Conservation (phyloP, 1,284 basidiomycete genomes). For the Naganishia albida region DNA sequence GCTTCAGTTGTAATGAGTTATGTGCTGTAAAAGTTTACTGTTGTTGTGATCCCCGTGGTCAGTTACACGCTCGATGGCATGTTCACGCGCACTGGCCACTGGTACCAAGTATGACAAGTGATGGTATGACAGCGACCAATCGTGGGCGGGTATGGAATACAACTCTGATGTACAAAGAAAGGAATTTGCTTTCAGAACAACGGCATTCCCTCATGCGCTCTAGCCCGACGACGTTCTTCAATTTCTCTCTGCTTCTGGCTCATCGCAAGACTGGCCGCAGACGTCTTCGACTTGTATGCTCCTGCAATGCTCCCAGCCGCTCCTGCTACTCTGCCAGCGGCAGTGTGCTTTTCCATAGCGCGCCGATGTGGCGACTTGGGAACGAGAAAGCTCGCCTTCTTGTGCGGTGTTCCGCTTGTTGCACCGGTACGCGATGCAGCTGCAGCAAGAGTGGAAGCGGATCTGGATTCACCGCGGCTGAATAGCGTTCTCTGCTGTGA, state of each 20-base stretch:
- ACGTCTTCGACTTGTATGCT: constrained; percentile 17
- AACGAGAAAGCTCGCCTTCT: constrained; percentile 7
- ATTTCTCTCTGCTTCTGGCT: constrained; percentile 27
- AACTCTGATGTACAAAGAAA: background rate
- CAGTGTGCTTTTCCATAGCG: constrained; percentile 21
- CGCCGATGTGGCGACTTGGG: constrained; percentile 24
- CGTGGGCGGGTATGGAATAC: background rate
- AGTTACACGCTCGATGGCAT: background rate
- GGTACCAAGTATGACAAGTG: too few species aligned
- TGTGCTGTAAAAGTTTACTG: background rate
- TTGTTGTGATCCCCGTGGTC: background rate
- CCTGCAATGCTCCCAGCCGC: background rate
- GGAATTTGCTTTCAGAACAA: background rate
- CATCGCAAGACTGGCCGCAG: constrained; percentile 20
- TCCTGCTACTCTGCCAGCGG: background rate
- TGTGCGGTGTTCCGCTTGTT: background rate
- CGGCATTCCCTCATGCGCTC: background rate
- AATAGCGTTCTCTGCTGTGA: background rate
- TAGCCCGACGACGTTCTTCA: constrained; percentile 13
- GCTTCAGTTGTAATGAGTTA: constrained; percentile 3
- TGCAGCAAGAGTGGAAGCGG: background rate
- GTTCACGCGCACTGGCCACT: background rate
- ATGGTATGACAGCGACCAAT: background rate
- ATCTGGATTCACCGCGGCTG: background rate
- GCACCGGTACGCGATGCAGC: background rate